These are phyloP conservation scores for Silene conica DNA, from an alignment of 148 eudicot species.

Conservation along the genomic window DNA sequence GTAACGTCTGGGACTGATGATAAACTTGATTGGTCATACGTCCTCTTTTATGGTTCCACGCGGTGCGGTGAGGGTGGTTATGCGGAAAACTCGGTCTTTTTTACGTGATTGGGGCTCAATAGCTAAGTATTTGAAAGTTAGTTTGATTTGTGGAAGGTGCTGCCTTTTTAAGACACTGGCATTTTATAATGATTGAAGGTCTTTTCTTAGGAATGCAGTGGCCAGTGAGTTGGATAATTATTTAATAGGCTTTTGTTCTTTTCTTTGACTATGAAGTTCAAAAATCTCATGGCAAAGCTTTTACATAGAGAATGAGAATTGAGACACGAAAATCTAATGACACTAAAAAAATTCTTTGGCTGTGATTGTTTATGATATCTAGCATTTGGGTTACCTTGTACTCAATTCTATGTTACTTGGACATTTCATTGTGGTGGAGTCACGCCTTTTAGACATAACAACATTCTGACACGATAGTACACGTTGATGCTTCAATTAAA, in stretches of 20 bases:
- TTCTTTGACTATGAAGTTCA: neutral
- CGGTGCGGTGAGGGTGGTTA: neutral
- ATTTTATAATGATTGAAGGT: neutral
- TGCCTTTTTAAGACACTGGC: neutral
- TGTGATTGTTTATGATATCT: too few relatives aligned
- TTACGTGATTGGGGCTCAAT: too few relatives aligned
- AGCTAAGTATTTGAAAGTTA: neutral
- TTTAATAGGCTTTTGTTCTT: neutral
- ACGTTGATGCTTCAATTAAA: too few relatives aligned
- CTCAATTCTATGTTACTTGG: too few relatives aligned
- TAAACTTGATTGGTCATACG: neutral
- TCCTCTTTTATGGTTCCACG: neutral
- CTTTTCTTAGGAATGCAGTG: neutral
- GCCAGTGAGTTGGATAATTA: neutral
- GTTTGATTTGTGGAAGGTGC: constrained; percentile 1
- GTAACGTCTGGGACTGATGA: neutral
- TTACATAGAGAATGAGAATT: neutral
- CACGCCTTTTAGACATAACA: too few relatives aligned
- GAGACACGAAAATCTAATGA: neutral
- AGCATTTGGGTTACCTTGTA: too few relatives aligned
- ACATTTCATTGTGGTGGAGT: too few relatives aligned
- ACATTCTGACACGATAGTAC: too few relatives aligned
- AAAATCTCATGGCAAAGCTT: neutral
- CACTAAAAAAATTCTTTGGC: neutral
- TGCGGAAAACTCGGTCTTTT: too few relatives aligned